These are phyloP conservation scores for Amanita inopinata DNA, from an alignment of 768 basidiomycete genomes.

Conservation along the genomic window DNA sequence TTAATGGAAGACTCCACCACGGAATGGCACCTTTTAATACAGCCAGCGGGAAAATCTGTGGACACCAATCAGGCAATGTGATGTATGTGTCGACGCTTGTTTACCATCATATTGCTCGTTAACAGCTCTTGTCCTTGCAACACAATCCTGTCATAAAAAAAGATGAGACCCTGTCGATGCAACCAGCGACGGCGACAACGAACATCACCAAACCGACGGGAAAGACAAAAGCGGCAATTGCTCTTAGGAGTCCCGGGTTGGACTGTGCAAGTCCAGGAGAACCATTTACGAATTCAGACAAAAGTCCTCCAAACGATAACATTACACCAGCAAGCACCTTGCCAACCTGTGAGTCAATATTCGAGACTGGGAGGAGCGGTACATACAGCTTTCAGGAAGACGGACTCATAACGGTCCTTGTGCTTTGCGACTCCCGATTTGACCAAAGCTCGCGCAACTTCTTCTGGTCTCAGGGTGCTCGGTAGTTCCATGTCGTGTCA, in stretches of 20 bases:
- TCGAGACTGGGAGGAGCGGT: background rate
- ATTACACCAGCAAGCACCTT: constrained; percentile 63
- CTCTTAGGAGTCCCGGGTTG: constrained; percentile 61
- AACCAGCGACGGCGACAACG: constrained; percentile 10
- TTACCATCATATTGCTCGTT: constrained; percentile 72
- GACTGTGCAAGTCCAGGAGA: constrained; percentile 35
- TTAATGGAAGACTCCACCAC: constrained; percentile 59
- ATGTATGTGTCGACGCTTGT: background rate
- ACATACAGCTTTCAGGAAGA: constrained; percentile 64
- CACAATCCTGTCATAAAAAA: constrained; percentile 63
- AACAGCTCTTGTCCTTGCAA: constrained; percentile 62
- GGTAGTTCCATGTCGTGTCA: background rate
- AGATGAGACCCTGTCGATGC: too few species aligned
- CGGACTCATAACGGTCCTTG: constrained; percentile 44
- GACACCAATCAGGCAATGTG: background rate
- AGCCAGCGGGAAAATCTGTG: constrained; percentile 63
- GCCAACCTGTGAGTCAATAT: background rate
- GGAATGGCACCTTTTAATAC: constrained; percentile 49
- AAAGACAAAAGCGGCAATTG: constrained; percentile 60
- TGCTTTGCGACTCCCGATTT: constrained; percentile 54
- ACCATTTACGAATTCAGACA: constrained; percentile 51
- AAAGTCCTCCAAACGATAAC: constrained; percentile 65
- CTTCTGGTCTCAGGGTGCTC: constrained; percentile 42
- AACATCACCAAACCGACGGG: constrained; percentile 74
- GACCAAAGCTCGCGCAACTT: constrained; percentile 50